Base-by-base conservation (phyloP, 1,284 basidiomycete species). In the Cerrena zonata region DNA sequence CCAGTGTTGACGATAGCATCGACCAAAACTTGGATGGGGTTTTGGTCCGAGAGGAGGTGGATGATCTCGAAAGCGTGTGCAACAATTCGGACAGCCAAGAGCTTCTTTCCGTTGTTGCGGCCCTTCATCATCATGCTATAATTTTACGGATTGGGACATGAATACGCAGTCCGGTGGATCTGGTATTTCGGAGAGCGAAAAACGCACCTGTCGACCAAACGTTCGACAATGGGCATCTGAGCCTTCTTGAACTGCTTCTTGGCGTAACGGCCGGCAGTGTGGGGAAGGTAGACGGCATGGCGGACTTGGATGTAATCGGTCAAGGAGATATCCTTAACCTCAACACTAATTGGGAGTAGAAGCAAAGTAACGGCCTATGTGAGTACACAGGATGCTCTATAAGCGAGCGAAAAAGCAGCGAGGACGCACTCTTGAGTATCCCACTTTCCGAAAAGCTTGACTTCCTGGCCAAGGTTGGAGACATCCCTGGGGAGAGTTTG, bases 241-340 rank as follows among this genome's bases (percentile, higher is more conserved):
- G 94, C 94, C 87, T 99, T 99, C 83, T 95, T 96, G 88, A 99
- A 99, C 74, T 97, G 94, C 82, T 98, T 98, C 82, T 94, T 94
- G 69, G 94, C 92, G 74, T 98, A 99, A 74, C 96, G 93, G 62
- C 96, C 96, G 62, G 95, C 94, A 57, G 96, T 99, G 84, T 99
- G 95, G 56, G 95, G 92, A 55, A 95, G 77, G 78, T 94, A 98
- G 70, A 98, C 94, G 55, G 94, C 89, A 73, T 98, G 94, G 71
- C 93, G 94, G 75, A 96, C 90, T 79, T 97, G 94, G 74, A 99
- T 95, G 86, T 99, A 99, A 77, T 99, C 96, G 56, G 89, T 90
- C 64, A 97, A 76, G 59, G 94, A 97, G 74, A 99, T 99, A 71
- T 99, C 96, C 82, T 97, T 97, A 69, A 97, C 93, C 76, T 99